These are phyloP conservation scores for Pleurotus pulmonarius DNA, from an alignment of 768 basidiomycete genomes.

Conservation along the genomic window DNA sequence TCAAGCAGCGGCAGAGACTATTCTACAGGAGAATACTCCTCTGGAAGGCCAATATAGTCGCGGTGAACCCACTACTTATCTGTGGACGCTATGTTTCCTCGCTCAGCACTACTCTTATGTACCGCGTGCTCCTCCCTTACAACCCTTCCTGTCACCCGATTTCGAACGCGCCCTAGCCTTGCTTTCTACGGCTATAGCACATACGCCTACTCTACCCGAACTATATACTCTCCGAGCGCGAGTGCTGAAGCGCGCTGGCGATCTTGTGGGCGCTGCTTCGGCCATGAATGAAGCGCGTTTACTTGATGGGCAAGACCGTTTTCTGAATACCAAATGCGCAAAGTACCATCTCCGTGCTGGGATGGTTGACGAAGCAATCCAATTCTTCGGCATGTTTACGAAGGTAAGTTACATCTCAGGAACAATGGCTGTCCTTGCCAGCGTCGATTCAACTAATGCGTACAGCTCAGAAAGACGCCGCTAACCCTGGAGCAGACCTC, in stretches of 20 bases:
- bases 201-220: slow-evolving; percentile 94
- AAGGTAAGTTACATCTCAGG: slow-evolving; percentile 50
- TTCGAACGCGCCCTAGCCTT: slow-evolving; percentile 49
- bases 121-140: slow-evolving; percentile 28
- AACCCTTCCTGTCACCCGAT: not conserved
- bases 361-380: slow-evolving; percentile 68
- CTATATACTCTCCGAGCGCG: slow-evolving; percentile 79
- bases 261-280: slow-evolving; percentile 68
- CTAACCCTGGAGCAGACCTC: slow-evolving; percentile 70
- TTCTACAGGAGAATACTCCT: slow-evolving; percentile 24
- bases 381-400: slow-evolving; percentile 83
- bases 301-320: slow-evolving; percentile 92
- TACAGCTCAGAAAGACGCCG: slow-evolving; percentile 74
- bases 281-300: slow-evolving; percentile 77
- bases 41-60: not conserved
- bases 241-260: slow-evolving; percentile 83
- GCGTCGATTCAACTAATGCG: slow-evolving; percentile 1
- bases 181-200: slow-evolving; percentile 63
- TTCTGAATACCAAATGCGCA: slow-evolving; percentile 89
- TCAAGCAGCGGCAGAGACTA: slow-evolving; percentile 61
- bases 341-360: slow-evolving; percentile 90
- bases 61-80: slow-evolving; percentile 71
- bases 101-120: slow-evolving; percentile 83
- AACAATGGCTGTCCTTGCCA: not conserved
- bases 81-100: slow-evolving; percentile 96